Evolutionary conservation across 2,329 filamentous ascomycete genomes (phyloP).

Genomic region (Arthrobotrys musiformis): DNA sequence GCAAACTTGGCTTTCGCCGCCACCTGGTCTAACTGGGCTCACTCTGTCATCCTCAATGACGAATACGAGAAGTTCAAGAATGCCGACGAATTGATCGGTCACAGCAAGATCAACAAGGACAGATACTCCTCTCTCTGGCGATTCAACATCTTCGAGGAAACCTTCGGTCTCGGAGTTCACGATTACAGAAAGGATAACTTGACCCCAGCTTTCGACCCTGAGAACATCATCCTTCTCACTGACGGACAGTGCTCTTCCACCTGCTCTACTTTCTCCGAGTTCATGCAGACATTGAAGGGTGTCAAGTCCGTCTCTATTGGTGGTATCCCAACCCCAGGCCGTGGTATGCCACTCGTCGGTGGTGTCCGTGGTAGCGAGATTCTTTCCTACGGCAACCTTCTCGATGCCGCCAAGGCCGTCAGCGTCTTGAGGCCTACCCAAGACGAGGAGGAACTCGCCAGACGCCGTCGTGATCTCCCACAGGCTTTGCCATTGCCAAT

Average conservation of each 20-base stretch:
- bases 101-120: conserved; percentile 66
- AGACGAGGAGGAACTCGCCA: conserved; percentile 21
- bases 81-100: conserved; percentile 68
- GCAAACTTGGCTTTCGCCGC: conserved; percentile 64
- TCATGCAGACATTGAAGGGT: conserved; percentile 67
- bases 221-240: conserved; percentile 71
- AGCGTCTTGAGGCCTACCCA: conserved; percentile 29
- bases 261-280: conserved; percentile 70
- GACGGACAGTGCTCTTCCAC: conserved; percentile 72
- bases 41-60: conserved; percentile 61
- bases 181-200: conserved; percentile 65
- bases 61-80: conserved; percentile 63
- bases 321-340: conserved; percentile 61
- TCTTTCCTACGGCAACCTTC: conserved; percentile 35
- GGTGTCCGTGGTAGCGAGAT: conserved; percentile 51
- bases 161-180: conserved; percentile 68
- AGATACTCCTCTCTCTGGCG: conserved; percentile 62
- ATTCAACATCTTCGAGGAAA: conserved; percentile 64
- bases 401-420: conserved; percentile 45
- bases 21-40: conserved; percentile 63
- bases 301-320: conserved; percentile 69
- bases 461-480: conserved; percentile 36
- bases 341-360: conserved; percentile 50
- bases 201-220: conserved; percentile 67
- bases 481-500: conserved; percentile 48